Evolutionary conservation across 2,329 filamentous ascomycete genomes (phyloP).

Genomic region (Fusarium sambucinum): DNA sequence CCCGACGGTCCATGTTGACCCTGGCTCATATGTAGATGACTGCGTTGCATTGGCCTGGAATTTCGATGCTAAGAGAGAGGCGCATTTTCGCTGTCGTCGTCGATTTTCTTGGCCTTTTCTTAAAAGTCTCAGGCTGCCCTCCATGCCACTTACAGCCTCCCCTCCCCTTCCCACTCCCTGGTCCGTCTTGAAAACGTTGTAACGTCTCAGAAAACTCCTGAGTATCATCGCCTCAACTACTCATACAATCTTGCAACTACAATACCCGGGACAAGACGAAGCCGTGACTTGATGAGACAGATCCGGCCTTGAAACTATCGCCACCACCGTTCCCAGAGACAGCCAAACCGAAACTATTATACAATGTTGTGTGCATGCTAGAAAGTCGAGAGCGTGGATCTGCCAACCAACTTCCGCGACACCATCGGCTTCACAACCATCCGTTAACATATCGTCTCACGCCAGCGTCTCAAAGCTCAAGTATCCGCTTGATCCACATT

Average conservation of each 20-base stretch:
- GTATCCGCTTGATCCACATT: constrained; percentile 21
- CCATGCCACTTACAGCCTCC: constrained; percentile 31
- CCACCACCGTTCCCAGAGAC: constrained; percentile 16
- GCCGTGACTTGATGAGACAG: constrained; percentile 46
- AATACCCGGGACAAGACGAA: constrained; percentile 32
- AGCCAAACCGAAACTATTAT: constrained; percentile 33
- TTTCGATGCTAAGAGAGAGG: constrained; percentile 24
- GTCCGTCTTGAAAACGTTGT: constrained; percentile 36
- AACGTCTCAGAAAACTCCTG: constrained; percentile 41
- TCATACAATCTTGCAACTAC: constrained; percentile 38
- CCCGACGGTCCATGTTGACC: constrained; percentile 35
- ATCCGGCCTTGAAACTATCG: constrained; percentile 21
- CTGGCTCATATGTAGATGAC: constrained; percentile 27
- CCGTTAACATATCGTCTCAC: constrained; percentile 31
- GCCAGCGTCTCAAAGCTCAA: constrained; percentile 33
- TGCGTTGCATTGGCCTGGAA: constrained; percentile 36
- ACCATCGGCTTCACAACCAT: constrained; percentile 44
- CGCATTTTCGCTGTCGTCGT: constrained; percentile 29
- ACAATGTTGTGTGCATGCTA: constrained; percentile 66
- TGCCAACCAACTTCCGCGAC: constrained; percentile 54
- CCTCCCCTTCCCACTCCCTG: constrained; percentile 24
- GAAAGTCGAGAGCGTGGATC: constrained; percentile 38
- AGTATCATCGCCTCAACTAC: constrained; percentile 37
- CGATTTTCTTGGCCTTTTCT: constrained; percentile 40
- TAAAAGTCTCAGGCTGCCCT: constrained; percentile 40